These are phyloP conservation scores for Yamadazyma spencermartinsiae DNA, from an alignment of 1,139 yeast species.

Conservation along the genomic window DNA sequence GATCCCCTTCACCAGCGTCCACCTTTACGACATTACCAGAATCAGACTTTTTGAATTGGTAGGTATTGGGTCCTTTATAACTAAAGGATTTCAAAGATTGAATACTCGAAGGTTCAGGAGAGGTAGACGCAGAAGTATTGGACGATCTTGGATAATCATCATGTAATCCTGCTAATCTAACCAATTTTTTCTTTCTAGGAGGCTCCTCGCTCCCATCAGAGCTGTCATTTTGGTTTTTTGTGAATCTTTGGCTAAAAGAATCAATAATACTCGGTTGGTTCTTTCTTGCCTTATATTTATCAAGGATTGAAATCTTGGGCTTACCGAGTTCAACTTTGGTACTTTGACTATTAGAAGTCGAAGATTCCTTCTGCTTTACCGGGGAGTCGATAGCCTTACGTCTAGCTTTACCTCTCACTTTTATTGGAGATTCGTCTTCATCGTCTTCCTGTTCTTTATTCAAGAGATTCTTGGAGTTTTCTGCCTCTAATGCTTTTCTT, in stretches of 20 bases:
- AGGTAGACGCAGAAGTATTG: slow-evolving; percentile 14
- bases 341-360: slow-evolving; percentile 7
- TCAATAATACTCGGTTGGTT: slow-evolving; percentile 25
- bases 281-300: slow-evolving; percentile 43
- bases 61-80: slow-evolving; percentile 5
- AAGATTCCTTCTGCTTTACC: slow-evolving; percentile 16
- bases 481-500: slow-evolving; percentile 12
- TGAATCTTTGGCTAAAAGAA: slow-evolving; percentile 13
- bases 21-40: slow-evolving; percentile 12
- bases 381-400: slow-evolving; percentile 24
- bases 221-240: neutral
- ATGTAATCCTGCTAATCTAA: slow-evolving; percentile 30
- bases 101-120: slow-evolving; percentile 7
- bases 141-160: slow-evolving; percentile 12
- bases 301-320: slow-evolving; percentile 55
- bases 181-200: slow-evolving; percentile 36
- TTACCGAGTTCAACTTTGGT: slow-evolving; percentile 60
- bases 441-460: slow-evolving; percentile 9
- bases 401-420: slow-evolving; percentile 34
- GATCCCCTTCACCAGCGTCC: slow-evolving; percentile 3
- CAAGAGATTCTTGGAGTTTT: slow-evolving; percentile 5
- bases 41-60: slow-evolving; percentile 12
- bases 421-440: slow-evolving; percentile 31
- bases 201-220: slow-evolving; percentile 14
- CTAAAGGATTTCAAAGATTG: slow-evolving; percentile 13